These are phyloP conservation scores for Penicillium sp. DNA, from an alignment of 2,329 filamentous ascomycete species.

Conservation along the genomic window DNA sequence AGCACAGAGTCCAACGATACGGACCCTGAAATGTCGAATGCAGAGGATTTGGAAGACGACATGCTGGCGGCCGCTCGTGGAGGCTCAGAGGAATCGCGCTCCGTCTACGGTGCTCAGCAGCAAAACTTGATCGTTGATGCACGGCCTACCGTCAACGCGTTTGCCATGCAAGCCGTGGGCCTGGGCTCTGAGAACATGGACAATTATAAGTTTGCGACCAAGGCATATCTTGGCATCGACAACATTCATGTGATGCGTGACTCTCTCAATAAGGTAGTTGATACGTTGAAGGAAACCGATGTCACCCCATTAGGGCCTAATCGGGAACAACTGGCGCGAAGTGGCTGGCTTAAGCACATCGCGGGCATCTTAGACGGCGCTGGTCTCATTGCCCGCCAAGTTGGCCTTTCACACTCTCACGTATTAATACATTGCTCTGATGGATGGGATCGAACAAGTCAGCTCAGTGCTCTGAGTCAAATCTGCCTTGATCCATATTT, in stretches of 20 bases:
- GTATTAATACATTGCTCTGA: conserved; percentile 97
- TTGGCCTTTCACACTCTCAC: conserved; percentile 89
- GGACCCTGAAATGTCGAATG: conserved; percentile 53
- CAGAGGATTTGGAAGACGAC: conserved; percentile 64
- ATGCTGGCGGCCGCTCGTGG: conserved; percentile 52
- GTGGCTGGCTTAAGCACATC: conserved; percentile 88
- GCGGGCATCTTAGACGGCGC: conserved; percentile 76
- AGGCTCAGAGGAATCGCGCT: conserved; percentile 56
- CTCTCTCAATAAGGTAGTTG: conserved; percentile 79
- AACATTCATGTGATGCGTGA: conserved; percentile 98
- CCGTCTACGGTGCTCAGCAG: conserved; percentile 86
- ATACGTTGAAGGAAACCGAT: conserved; percentile 88
- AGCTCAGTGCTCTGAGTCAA: conserved; percentile 85
- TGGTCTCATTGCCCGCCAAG: conserved; percentile 73
- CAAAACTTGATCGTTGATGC: conserved; percentile 94
- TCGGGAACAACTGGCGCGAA: conserved; percentile 71
- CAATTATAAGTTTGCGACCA: conserved; percentile 85
- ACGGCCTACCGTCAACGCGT: conserved; percentile 85
- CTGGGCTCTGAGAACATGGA: conserved; percentile 97
- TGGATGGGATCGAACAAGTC: conserved; percentile 95
- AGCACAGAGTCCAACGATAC: conserved; percentile 33
- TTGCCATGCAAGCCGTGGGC: conserved; percentile 88
- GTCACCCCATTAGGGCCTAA: conserved; percentile 76
- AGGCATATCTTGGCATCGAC: conserved; percentile 90
- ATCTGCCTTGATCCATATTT: conserved; percentile 95